Evolutionary conservation across 495 filamentous ascomycete genomes (phyloP).

Genomic region (Penicillium angulare): DNA sequence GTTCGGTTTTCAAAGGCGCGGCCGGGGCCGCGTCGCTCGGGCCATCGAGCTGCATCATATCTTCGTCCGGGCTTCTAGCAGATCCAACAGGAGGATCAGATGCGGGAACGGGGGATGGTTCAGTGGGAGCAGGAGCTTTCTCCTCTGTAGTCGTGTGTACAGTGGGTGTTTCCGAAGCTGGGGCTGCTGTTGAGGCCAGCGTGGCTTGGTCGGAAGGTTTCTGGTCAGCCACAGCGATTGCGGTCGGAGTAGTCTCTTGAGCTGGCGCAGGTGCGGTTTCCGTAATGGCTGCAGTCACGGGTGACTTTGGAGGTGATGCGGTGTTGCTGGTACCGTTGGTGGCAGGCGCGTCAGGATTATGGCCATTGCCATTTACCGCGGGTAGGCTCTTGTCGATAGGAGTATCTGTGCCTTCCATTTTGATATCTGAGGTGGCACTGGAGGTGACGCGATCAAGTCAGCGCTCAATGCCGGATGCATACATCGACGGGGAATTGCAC

Average conservation of each 20-base stretch:
- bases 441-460: slow-evolving; percentile 20
- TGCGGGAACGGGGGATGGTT: background rate
- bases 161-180: background rate
- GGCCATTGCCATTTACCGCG: slow-evolving; percentile 30
- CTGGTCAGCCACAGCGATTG: slow-evolving; percentile 9
- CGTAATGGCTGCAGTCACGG: slow-evolving; percentile 14
- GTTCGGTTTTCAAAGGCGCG: slow-evolving; percentile 25
- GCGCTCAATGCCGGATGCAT: background rate
- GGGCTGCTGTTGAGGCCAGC: background rate
- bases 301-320: slow-evolving; percentile 38
- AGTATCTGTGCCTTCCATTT: slow-evolving; percentile 14
- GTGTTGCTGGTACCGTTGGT: slow-evolving; percentile 32
- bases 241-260: slow-evolving; percentile 2
- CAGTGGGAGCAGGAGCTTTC: background rate
- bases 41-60: slow-evolving; percentile 20
- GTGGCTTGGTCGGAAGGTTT: background rate
- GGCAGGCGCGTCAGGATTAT: slow-evolving; percentile 18
- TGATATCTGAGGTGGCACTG: slow-evolving; percentile 20
- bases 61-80: slow-evolving; percentile 10
- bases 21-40: slow-evolving; percentile 8
- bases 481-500: slow-evolving; percentile 8
- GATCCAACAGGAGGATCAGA: background rate
- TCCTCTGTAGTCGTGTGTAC: background rate
- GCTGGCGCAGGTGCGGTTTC: slow-evolving; percentile 9
- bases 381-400: slow-evolving; percentile 13